These are phyloP conservation scores for Tylopilus felleus DNA, from an alignment of 768 basidiomycete genomes.

Conservation along the genomic window DNA sequence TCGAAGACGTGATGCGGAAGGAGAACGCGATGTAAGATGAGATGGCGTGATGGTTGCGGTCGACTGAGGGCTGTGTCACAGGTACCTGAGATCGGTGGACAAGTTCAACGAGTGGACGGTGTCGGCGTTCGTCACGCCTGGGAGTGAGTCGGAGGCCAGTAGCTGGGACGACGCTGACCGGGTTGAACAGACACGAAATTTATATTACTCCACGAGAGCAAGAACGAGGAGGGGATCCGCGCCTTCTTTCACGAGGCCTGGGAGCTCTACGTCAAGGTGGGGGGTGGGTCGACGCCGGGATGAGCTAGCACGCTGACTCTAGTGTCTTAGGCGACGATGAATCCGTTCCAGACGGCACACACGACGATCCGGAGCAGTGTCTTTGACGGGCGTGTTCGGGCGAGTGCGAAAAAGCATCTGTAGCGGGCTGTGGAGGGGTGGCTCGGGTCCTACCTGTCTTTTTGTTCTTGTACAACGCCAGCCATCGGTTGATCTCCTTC, in stretches of 20 bases:
- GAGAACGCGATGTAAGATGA: constrained; percentile 73
- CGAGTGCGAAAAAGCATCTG: constrained; percentile 83
- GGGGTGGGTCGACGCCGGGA: constrained; percentile 11
- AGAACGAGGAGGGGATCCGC: constrained; percentile 96
- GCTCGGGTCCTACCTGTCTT: constrained; percentile 13
- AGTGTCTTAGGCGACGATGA: constrained; percentile 69
- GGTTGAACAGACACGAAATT: constrained; percentile 81
- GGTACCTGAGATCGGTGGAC: constrained; percentile 95
- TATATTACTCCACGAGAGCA: constrained; percentile 87
- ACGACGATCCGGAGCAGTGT: constrained; percentile 71
- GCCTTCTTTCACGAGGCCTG: constrained; percentile 92
- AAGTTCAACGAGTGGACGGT: constrained; percentile 99
- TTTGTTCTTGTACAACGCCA: constrained; percentile 19
- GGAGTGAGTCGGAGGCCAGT: constrained; percentile 56
- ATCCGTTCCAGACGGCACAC: constrained; percentile 96
- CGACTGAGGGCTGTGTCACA: constrained; percentile 34
- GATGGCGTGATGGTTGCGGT: constrained; percentile 1
- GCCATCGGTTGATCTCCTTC: constrained; percentile 8
- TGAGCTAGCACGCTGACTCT: background rate
- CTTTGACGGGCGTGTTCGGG: constrained; percentile 82
- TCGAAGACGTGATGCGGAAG: constrained; percentile 89
- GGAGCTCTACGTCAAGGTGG: constrained; percentile 96
- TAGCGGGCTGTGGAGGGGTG: constrained; percentile 30
- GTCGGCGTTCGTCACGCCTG: constrained; percentile 92
- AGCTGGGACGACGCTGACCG: constrained; percentile 4